These are phyloP conservation scores for Metarhizium rileyi DNA, from an alignment of 2,329 filamentous ascomycete genomes.

Conservation along the genomic window DNA sequence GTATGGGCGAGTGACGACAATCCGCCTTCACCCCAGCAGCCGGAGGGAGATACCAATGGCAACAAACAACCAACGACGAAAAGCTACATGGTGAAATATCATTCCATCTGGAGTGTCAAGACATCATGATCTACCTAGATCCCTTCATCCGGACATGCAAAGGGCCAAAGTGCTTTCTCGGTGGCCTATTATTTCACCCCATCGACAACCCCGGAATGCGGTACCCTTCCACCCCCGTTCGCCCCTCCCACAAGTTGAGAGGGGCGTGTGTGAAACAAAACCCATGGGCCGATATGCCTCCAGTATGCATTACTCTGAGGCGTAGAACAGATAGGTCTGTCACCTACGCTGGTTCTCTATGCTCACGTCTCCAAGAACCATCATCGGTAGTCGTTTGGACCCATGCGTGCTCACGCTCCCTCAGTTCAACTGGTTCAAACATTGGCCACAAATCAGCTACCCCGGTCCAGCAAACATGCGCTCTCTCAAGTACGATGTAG, in stretches of 20 bases:
- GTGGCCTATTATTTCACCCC: neutral
- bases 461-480: slow-evolving; percentile 4
- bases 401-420: slow-evolving; percentile 4
- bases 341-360: slow-evolving; percentile 2
- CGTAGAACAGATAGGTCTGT: neutral
- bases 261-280: neutral
- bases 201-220: slow-evolving; percentile 4
- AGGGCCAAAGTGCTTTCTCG: neutral
- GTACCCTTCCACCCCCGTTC: neutral
- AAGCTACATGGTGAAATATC: neutral
- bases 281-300: neutral
- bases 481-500: neutral
- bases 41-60: neutral
- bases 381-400: slow-evolving; percentile 2
- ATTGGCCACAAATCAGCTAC: slow-evolving; percentile 1
- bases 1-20: neutral
- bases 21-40: neutral
- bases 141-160: neutral
- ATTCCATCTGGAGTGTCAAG: slow-evolving; percentile 1
- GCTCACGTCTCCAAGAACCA: slow-evolving; percentile 5
- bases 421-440: slow-evolving; percentile 3
- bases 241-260: neutral
- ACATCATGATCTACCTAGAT: neutral
- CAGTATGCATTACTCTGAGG: slow-evolving; percentile 1
- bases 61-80: neutral